Evolutionary conservation across 2,329 filamentous ascomycete species (phyloP), one percentile per base, ranked within the genome.

Genomic region (Talaromyces sp.): DNA sequence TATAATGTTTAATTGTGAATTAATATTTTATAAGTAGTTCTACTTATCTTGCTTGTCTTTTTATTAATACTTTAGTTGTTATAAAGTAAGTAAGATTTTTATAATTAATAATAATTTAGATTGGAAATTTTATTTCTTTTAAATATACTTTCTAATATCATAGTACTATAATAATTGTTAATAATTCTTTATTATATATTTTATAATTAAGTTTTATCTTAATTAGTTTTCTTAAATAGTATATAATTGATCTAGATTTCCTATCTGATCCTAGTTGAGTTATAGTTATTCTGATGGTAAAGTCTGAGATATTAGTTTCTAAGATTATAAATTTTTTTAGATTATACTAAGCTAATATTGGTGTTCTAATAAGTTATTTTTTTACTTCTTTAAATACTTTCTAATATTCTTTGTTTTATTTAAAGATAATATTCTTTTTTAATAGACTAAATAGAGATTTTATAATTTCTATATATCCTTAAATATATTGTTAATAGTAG

Each of bases 131-230:
- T 24, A 13, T 9, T 46, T 27, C 14, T 58, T 58, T 21, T 8
- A 60, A 24, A 53, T 60, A 60, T 24, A 60, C 4, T 53, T 9
- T 60, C 31, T 41, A 62, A n/a, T 53, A n/a, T 51, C n/a, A 3
- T 9, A 62, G 41, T 43, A 24, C 14, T 49, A 13, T 27, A n/a
- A 63, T 19, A 13, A 62, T 59, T 9, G 14, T 17, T 11, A 62
- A 19, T 38, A 62, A 35, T 56, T 62, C 32, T 35, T 62, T 62
- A 53, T 62, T 41, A 46, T 62, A 31, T 19, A 58, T 58, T 4
- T 46, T 29, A 26, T 60, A 62, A 24, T 62, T 62, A 24, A 29
- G 26, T 49, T 62, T 27, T 1, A 26, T 46, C 14, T 21, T 7
- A 3, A 35, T 52, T 26, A 58, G 35, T 27, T 58, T 61, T 41